Evolutionary conservation across 306 rosid genomes (phyloP).

Genomic region (Adenanthera pavonina): DNA sequence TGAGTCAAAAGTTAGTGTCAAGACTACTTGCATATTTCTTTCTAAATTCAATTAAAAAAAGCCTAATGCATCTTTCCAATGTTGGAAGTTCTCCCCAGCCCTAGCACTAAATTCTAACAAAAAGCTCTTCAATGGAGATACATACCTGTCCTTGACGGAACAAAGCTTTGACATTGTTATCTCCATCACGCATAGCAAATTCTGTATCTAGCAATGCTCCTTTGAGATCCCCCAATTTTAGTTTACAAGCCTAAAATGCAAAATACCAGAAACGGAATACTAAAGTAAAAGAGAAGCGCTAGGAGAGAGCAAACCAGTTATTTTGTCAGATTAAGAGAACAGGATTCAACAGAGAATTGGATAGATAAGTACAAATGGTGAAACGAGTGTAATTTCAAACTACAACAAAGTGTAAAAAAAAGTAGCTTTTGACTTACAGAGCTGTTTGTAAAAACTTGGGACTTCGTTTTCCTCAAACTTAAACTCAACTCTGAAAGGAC

Average conservation of each 20-base stretch:
- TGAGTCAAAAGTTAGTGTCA: not conserved
- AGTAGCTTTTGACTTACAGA: constrained; percentile 64
- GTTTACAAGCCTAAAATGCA: constrained; percentile 77
- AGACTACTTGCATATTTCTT: not conserved
- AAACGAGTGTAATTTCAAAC: constrained; percentile 9
- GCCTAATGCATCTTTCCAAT: not conserved
- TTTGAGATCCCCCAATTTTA: constrained; percentile 86
- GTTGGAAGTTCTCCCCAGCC: not conserved
- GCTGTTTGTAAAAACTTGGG: constrained; percentile 94
- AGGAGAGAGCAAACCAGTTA: constrained; percentile 13
- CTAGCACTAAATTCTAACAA: not conserved
- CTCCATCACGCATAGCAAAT: constrained; percentile 94
- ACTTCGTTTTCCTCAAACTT: constrained; percentile 76
- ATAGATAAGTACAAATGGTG: not conserved
- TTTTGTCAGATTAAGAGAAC: constrained; percentile 23
- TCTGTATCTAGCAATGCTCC: constrained; percentile 95
- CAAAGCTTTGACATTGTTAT: constrained; percentile 87
- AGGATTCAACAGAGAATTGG: constrained; percentile 23
- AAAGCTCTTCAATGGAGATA: constrained; percentile 34
- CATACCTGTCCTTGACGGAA: constrained; percentile 96
- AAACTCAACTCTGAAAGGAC: constrained; percentile 71
- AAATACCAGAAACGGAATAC: not conserved
- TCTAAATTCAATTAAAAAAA: not conserved
- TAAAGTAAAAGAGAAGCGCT: not conserved
- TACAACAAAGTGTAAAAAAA: constrained; percentile 22